Evolutionary conservation across 73 alveolate genomes (phyloP).

Genomic region (Uronychia setigera): DNA sequence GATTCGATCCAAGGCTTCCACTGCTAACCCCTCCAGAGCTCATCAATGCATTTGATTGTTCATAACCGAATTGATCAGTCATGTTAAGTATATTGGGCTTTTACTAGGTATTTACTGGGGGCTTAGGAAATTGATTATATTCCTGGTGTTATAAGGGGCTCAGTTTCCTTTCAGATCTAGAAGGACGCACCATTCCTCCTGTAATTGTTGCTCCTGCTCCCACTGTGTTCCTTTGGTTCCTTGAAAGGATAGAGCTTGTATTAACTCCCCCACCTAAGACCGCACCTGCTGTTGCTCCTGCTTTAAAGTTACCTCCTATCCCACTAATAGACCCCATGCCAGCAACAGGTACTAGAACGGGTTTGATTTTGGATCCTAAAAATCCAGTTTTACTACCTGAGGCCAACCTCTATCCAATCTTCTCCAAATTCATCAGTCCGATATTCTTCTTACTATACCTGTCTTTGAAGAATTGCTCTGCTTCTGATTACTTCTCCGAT

Average conservation of each 20-base stretch:
- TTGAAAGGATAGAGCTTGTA: not conserved
- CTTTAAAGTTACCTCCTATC: not conserved
- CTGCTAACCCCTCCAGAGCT: not conserved
- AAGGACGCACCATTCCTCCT: not conserved
- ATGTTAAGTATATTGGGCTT: not conserved
- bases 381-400: constrained; percentile 15
- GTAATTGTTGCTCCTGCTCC: no score
- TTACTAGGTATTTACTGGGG: not conserved
- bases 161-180: not conserved
- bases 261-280: no score
- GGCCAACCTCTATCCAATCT: constrained; percentile 12
- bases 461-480: constrained; percentile 16
- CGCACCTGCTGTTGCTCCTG: constrained; percentile 1
- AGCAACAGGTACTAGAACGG: not conserved
- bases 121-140: not conserved
- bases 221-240: not conserved
- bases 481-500: not conserved
- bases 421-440: constrained; percentile 16
- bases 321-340: no score
- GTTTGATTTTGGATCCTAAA: constrained; percentile 11
- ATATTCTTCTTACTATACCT: constrained; percentile 24
- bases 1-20: not conserved
- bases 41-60: not conserved
- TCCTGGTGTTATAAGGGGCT: not conserved
- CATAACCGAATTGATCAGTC: not conserved